phyloP scores from a whole-genome alignment of 1,284 basidiomycete species.

The Heliocybe sulcata region DNA sequence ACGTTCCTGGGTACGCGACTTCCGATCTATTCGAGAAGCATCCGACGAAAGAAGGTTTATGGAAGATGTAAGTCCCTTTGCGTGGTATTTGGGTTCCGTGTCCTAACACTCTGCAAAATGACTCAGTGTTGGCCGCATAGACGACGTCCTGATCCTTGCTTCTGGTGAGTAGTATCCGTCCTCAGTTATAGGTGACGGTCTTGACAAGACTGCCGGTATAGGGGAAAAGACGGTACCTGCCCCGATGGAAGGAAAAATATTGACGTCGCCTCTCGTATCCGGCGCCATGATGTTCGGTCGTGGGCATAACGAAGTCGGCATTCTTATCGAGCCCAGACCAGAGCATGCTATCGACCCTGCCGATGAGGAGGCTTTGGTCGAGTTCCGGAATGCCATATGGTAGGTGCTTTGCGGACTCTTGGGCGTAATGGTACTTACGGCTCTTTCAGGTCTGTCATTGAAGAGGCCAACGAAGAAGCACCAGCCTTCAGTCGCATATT shows the following conservation, averaged over 20 bases:
- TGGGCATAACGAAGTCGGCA: conserved; percentile 27
- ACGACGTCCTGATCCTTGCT: conserved; percentile 15
- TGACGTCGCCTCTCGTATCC: background rate
- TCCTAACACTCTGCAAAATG: background rate
- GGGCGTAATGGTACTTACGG: no score
- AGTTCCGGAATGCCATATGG: conserved; percentile 29
- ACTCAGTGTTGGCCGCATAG: conserved; percentile 12
- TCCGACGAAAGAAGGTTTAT: conserved; percentile 18
- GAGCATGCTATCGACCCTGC: conserved; percentile 19
- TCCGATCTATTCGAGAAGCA: conserved; percentile 19
- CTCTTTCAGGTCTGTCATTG: conserved; percentile 10
- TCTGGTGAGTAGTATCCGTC: conserved; percentile 9
- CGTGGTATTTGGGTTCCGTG: background rate
- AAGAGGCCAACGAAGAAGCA: conserved; percentile 12
- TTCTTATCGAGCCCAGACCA: conserved; percentile 28
- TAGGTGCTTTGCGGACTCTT: conserved; percentile 13
- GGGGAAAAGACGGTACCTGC: conserved; percentile 25
- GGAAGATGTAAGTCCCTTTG: conserved; percentile 15
- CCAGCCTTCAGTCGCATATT: conserved; percentile 15
- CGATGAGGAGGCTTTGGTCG: conserved; percentile 18
- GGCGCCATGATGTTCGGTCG: conserved; percentile 32
- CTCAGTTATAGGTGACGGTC: background rate
- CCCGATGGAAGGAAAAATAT: conserved; percentile 18
- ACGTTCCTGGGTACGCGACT: conserved; percentile 19
- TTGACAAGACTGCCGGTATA: background rate